Evolutionary conservation across 495 filamentous ascomycete species (phyloP).

Genomic region (Penicillium cataractarum): DNA sequence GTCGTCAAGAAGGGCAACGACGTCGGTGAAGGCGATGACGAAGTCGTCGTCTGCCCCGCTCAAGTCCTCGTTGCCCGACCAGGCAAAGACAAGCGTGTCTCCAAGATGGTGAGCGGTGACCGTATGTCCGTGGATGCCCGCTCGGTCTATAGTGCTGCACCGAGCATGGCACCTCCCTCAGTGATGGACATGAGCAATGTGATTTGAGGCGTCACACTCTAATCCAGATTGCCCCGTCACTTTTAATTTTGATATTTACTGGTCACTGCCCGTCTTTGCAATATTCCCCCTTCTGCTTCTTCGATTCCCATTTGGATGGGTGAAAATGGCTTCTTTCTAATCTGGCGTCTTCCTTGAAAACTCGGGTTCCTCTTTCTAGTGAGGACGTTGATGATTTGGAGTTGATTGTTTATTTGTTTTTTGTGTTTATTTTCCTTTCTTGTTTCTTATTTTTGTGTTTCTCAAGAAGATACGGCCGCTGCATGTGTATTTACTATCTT

Average conservation of each 20-base stretch:
- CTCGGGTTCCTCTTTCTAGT: conserved; percentile 10
- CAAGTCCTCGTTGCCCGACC: conserved; percentile 76
- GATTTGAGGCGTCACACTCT: conserved; percentile 53
- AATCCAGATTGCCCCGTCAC: conserved; percentile 25
- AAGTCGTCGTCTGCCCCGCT: conserved; percentile 90
- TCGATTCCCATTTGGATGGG: conserved; percentile 10
- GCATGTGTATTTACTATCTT: conserved; percentile 35
- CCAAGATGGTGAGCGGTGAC: conserved; percentile 47
- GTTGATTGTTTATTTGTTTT: conserved; percentile 23
- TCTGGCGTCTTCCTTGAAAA: conserved; percentile 19
- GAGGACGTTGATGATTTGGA: conserved; percentile 25
- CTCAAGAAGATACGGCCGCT: conserved; percentile 25
- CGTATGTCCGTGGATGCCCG: conserved; percentile 49
- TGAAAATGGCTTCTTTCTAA: conserved; percentile 15
- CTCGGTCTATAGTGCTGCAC: conserved; percentile 51
- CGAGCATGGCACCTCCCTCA: conserved; percentile 46
- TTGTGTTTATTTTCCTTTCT: conserved; percentile 21
- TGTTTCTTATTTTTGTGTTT: conserved; percentile 17
- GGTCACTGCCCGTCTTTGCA: not conserved
- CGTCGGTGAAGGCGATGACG: conserved; percentile 77
- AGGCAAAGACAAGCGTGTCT: conserved; percentile 48
- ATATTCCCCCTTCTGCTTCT: conserved; percentile 17
- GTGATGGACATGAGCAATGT: conserved; percentile 55
- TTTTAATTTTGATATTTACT: not conserved
- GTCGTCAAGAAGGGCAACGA: conserved; percentile 95